Evolutionary conservation across 2,329 filamentous ascomycete genomes (phyloP).

Genomic region (Sarocladiaceae sp.): DNA sequence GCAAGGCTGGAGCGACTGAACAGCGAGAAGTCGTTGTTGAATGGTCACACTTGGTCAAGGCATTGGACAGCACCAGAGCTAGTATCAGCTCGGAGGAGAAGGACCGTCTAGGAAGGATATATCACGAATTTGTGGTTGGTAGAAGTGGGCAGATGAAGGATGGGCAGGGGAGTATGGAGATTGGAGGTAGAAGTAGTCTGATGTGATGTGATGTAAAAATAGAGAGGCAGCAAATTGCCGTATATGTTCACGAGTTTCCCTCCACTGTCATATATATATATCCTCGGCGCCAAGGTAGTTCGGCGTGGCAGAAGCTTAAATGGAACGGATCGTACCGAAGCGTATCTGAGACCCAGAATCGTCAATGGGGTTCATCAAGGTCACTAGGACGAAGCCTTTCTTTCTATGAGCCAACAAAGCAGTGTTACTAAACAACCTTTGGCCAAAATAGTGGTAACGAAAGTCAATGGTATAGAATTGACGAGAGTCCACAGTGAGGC

Average conservation of each 20-base stretch:
- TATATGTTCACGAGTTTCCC: too few species aligned
- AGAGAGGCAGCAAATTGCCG: neutral
- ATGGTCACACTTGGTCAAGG: slow-evolving; percentile 79
- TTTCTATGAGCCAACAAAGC: too few species aligned
- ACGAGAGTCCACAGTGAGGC: too few species aligned
- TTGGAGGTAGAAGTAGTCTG: slow-evolving; percentile 87
- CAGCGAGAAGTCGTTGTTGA: slow-evolving; percentile 72
- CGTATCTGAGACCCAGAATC: neutral
- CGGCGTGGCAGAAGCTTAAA: slow-evolving; percentile 1
- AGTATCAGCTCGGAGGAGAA: slow-evolving; percentile 81
- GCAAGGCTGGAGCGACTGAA: slow-evolving; percentile 27
- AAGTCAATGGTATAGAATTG: too few species aligned
- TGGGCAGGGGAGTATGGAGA: slow-evolving; percentile 85
- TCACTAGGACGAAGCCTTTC: too few species aligned
- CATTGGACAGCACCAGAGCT: slow-evolving; percentile 70
- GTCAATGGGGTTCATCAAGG: neutral
- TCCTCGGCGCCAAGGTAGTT: slow-evolving; percentile 1
- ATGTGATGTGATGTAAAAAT: slow-evolving; percentile 84
- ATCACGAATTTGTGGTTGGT: slow-evolving; percentile 87
- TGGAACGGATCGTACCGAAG: neutral
- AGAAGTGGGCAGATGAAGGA: slow-evolving; percentile 93
- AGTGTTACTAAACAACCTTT: too few species aligned
- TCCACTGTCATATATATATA: too few species aligned
- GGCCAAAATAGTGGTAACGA: too few species aligned
- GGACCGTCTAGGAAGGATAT: slow-evolving; percentile 71